Evolutionary conservation across 1,139 yeast genomes (phyloP), one percentile per base, ranked within the genome.

Genomic region (Blastobotrys elegans): DNA sequence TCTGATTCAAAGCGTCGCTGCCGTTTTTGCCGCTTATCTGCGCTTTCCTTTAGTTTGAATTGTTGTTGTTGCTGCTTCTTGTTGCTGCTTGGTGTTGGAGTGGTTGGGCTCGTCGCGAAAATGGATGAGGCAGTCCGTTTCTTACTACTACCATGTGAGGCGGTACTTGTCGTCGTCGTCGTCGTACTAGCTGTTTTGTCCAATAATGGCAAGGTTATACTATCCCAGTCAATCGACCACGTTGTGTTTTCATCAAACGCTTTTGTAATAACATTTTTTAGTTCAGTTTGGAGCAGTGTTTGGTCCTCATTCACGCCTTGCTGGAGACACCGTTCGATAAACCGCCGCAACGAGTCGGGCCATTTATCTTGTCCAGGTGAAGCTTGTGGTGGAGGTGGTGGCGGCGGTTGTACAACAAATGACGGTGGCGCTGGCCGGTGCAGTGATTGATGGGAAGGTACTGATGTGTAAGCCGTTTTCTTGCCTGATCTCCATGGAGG

Each of bases 141-240:
- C 43, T 34, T 43, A 24, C 29, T 36, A n/a, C n/a, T n/a, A n/a
- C n/a, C n/a, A n/a, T n/a, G n/a, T n/a, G n/a, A n/a, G n/a, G n/a
- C n/a, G n/a, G n/a, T n/a, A n/a, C n/a, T 47, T 35, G 40, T 62
- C 54, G 55, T 48, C 54, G 49, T 43, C 57, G 54, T 18, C n/a
- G n/a, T 7, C 30, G n/a, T n/a, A n/a, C n/a, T n/a, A n/a, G n/a
- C n/a, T n/a, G n/a, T n/a, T 40, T 48, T 46, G 36, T 57, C 58
- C 34, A 82, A 59, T 1, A 79, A 61, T 0, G 92, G 90, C 1
- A 84, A 55, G 27, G 67, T 66, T 61, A 80, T 84, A 8, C 52
- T 57, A 8, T 60, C 61, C 95, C 95, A 85, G 56, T 83, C 77
- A 53, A 80, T 82, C 1, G 65, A 58, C 70, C 76, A 73, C 3